Percentiles rank a stretch among this genome's conserved stretches.
These are phyloP conservation scores for Cladosporium colombiae DNA, from an alignment of 2,329 filamentous ascomycete species.

Conservation along the genomic window DNA sequence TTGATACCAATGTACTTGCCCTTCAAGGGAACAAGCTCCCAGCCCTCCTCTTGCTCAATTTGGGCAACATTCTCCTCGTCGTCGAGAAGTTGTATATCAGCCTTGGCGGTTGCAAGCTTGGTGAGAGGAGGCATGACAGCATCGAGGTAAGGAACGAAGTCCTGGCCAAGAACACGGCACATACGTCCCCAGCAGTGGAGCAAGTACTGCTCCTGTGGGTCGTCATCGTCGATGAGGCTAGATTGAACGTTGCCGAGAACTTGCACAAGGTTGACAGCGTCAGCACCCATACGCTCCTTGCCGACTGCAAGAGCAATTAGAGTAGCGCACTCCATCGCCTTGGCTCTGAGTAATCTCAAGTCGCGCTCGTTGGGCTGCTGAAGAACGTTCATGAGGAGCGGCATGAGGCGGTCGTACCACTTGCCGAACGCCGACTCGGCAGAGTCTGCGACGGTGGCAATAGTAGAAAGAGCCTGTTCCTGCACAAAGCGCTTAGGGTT, in stretches of 20 bases:
- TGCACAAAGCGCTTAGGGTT: constrained; percentile 95
- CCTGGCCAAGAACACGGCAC: constrained; percentile 87
- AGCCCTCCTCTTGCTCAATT: constrained; percentile 91
- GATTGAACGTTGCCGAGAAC: constrained; percentile 84
- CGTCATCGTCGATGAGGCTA: constrained; percentile 84
- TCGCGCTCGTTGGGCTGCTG: constrained; percentile 91
- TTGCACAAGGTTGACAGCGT: constrained; percentile 84
- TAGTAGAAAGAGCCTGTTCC: constrained; percentile 95
- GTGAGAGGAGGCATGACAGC: constrained; percentile 93
- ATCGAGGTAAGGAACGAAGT: constrained; percentile 89
- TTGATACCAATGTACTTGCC: constrained; percentile 98
- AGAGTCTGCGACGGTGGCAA: constrained; percentile 97
- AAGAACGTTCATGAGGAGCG: constrained; percentile 84
- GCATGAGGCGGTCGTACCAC: constrained; percentile 97
- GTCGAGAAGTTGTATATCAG: constrained; percentile 93
- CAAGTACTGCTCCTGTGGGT: constrained; percentile 93
- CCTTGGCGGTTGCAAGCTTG: constrained; percentile 89
- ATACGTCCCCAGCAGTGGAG: constrained; percentile 99
- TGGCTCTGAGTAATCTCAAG: constrained; percentile 84
- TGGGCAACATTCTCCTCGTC: constrained; percentile 92
- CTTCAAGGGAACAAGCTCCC: constrained; percentile 95
- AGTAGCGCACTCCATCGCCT: constrained; percentile 99
- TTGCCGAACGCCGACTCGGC: constrained; percentile 92
- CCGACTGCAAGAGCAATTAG: constrained; percentile 93
- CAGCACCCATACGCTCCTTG: constrained; percentile 83